Conservation (phyloP, 2,329 filamentous ascomycete genomes). For the Myriosclerotinia curreyana region DNA sequence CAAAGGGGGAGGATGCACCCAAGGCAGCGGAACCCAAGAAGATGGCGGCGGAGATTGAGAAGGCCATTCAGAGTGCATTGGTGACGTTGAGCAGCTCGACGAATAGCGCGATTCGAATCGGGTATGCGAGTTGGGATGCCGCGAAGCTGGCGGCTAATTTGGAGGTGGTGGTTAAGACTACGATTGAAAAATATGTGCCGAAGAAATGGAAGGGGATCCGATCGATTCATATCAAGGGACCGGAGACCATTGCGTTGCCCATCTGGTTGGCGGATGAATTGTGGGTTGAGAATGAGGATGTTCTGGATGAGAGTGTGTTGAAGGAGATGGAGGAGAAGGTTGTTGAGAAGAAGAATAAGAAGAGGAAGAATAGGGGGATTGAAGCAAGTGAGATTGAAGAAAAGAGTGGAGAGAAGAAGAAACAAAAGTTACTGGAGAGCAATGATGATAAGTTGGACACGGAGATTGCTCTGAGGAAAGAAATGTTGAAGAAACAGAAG, state of each 20-base stretch:
- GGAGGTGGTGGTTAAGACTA: constrained; percentile 62
- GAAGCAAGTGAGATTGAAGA: constrained; percentile 15
- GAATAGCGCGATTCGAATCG: constrained; percentile 78
- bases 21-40: constrained; percentile 49
- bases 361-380: constrained; percentile 19
- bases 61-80: constrained; percentile 71
- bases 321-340: constrained; percentile 19
- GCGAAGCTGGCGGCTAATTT: constrained; percentile 80
- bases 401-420: constrained; percentile 41
- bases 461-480: constrained; percentile 40
- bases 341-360: constrained; percentile 22
- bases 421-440: constrained; percentile 36
- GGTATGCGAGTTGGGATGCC: constrained; percentile 68
- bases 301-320: constrained; percentile 56
- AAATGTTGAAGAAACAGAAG: constrained; percentile 42
- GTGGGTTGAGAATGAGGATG: constrained; percentile 75
- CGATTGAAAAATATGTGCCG: constrained; percentile 77
- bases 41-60: constrained; percentile 77
- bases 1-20: constrained; percentile 46
- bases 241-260: constrained; percentile 83
- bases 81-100: constrained; percentile 76
- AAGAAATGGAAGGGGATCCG: constrained; percentile 86
- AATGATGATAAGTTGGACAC: constrained; percentile 40
- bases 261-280: constrained; percentile 92
- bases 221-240: constrained; percentile 85